These are phyloP conservation scores for Suillus americanus DNA, from an alignment of 768 basidiomycete genomes.

Conservation along the genomic window DNA sequence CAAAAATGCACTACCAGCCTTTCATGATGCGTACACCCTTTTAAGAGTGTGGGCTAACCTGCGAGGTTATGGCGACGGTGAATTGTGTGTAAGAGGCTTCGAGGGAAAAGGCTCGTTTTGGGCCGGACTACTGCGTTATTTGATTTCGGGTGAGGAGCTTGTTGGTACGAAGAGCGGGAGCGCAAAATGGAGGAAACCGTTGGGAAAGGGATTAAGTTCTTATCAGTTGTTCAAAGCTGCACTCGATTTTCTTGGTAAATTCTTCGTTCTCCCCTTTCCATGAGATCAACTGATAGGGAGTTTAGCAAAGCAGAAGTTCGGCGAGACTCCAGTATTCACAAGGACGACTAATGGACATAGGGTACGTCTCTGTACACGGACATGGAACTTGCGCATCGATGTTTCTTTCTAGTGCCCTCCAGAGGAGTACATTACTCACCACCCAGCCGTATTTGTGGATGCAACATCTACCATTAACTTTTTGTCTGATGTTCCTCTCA, in stretches of 20 bases:
- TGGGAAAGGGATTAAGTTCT: slow-evolving; percentile 83
- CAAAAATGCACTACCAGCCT: slow-evolving; percentile 52
- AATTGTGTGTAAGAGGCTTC: slow-evolving; percentile 65
- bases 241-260: slow-evolving; percentile 78
- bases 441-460: slow-evolving; percentile 73
- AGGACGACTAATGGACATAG: slow-evolving; percentile 54
- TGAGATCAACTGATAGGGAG: slow-evolving; percentile 13
- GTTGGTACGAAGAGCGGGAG: slow-evolving; percentile 27
- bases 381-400: not conserved
- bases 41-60: slow-evolving; percentile 91
- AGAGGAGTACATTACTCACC: slow-evolving; percentile 52
- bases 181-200: slow-evolving; percentile 44
- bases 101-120: slow-evolving; percentile 69
- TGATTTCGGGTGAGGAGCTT: slow-evolving; percentile 69
- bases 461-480: slow-evolving; percentile 76
- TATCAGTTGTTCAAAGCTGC: slow-evolving; percentile 89
- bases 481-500: slow-evolving; percentile 68
- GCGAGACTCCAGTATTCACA: slow-evolving; percentile 54
- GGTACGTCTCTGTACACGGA: slow-evolving; percentile 35
- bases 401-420: slow-evolving; percentile 47
- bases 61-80: slow-evolving; percentile 69
- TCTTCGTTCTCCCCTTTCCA: not conserved
- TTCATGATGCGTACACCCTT: slow-evolving; percentile 71
- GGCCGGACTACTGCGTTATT: slow-evolving; percentile 56
- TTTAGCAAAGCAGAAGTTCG: slow-evolving; percentile 72